These are phyloP conservation scores for Colletotrichum sp. DNA, from an alignment of 2,329 filamentous ascomycete species.

Conservation along the genomic window DNA sequence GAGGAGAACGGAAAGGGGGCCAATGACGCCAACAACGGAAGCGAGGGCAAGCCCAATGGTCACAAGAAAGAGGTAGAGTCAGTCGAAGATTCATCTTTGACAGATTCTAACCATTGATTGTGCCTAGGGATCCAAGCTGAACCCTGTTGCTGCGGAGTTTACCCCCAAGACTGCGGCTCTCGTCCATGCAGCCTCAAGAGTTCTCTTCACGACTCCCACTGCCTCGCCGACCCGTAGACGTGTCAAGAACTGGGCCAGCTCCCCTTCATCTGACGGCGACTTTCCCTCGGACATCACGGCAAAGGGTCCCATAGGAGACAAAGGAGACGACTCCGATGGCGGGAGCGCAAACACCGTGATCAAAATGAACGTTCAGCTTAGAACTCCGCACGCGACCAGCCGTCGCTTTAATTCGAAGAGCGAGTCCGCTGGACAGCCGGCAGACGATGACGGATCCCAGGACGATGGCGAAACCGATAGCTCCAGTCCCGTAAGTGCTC, in stretches of 20 bases:
- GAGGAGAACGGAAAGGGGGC: neutral
- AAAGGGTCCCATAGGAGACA: neutral
- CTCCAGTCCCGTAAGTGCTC: neutral
- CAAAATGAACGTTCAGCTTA: conserved; percentile 2
- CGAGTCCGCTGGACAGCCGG: neutral
- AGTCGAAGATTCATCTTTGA: conserved; percentile 21
- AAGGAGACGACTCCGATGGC: neutral
- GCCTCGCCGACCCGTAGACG: neutral
- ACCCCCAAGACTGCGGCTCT: conserved; percentile 46
- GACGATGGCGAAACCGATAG: neutral
- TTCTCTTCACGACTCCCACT: conserved; percentile 6
- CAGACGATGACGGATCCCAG: neutral
- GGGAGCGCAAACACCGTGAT: conserved; percentile 7
- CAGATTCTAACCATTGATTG: conserved; percentile 47
- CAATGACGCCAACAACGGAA: neutral
- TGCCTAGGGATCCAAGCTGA: conserved; percentile 55
- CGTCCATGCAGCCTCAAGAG: neutral
- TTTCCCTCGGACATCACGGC: neutral
- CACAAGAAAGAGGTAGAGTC: conserved; percentile 57
- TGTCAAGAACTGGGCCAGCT: conserved; percentile 6
- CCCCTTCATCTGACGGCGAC: neutral
- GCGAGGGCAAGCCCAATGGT: conserved; percentile 35
- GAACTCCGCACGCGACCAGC: neutral
- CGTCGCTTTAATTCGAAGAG: conserved; percentile 14
- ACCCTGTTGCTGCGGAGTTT: conserved; percentile 61